phyloP scores from a whole-genome alignment of 1,139 yeast genomes.

The Diutina sp. region DNA sequence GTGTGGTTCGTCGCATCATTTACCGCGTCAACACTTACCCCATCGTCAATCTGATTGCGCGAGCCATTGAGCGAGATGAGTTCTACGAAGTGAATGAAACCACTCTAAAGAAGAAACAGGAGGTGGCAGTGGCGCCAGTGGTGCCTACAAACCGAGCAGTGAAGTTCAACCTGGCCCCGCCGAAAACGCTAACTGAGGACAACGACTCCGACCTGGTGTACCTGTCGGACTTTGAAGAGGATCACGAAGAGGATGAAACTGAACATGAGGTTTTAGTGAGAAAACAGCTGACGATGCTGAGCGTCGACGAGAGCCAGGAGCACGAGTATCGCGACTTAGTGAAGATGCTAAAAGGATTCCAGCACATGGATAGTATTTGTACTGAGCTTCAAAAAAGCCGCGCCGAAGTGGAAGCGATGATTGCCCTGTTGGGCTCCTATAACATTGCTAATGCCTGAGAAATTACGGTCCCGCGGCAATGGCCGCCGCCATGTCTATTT shows the following conservation, averaged over 20 bases:
- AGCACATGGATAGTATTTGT: constrained; percentile 61
- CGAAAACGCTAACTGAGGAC: background rate
- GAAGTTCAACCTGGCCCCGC: constrained; percentile 18
- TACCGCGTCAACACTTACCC: constrained; percentile 78
- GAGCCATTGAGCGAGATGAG: background rate
- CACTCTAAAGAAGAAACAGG: background rate
- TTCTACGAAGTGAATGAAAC: background rate
- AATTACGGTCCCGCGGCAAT: background rate
- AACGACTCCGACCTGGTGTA: constrained; percentile 2
- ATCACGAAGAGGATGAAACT: constrained; percentile 5
- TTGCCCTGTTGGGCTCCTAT: constrained; percentile 31
- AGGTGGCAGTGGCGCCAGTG: background rate
- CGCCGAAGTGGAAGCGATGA: constrained; percentile 37
- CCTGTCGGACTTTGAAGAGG: constrained; percentile 3
- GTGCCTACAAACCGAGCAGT: constrained; percentile 15
- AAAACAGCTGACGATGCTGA: constrained; percentile 32
- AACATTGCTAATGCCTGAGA: constrained; percentile 19
- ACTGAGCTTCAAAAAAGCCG: constrained; percentile 51
- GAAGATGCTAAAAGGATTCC: constrained; percentile 41
- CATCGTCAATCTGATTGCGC: constrained; percentile 11
- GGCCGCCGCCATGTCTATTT: background rate
- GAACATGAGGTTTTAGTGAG: constrained; percentile 20
- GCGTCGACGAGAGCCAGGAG: background rate
- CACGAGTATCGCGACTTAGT: constrained; percentile 13
- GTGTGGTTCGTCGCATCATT: constrained; percentile 67